Percentiles rank a stretch among this genome's conserved stretches.
phyloP scores from a whole-genome alignment of 176 grass and related monocot genomes.

The Miscanthus lutarioriparius region DNA sequence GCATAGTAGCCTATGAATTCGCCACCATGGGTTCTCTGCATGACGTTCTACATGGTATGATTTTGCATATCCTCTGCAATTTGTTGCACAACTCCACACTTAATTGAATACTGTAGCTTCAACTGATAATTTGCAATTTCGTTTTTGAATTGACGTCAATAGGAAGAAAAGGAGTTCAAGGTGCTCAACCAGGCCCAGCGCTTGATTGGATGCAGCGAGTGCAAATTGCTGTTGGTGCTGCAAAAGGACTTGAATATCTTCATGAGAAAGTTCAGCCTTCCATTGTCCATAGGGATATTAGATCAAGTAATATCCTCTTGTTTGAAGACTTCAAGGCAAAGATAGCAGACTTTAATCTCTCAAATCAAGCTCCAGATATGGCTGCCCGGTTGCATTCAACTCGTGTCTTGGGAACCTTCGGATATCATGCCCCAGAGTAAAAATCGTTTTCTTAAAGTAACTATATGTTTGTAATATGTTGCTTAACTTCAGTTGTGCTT shows the following conservation, averaged over 20 bases:
- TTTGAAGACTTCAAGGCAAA: constrained; percentile 93
- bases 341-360: constrained; percentile 91
- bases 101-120: not conserved
- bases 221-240: constrained; percentile 75
- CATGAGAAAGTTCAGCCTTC: constrained; percentile 84
- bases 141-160: constrained; percentile 3
- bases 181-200: constrained; percentile 79
- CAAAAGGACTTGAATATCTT: constrained; percentile 87
- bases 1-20: constrained; percentile 81
- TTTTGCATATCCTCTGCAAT: constrained; percentile 9
- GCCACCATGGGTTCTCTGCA: constrained; percentile 90
- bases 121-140: constrained; percentile 4
- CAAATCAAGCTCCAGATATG: constrained; percentile 93
- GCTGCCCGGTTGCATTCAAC: constrained; percentile 89
- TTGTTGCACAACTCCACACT: not conserved
- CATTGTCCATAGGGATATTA: constrained; percentile 83
- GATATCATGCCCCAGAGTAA: constrained; percentile 98
- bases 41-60: constrained; percentile 88
- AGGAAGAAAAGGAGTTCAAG: constrained; percentile 92
- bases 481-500: not conserved
- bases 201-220: constrained; percentile 93
- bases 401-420: constrained; percentile 90
- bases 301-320: constrained; percentile 89
- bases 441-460: constrained; percentile 12
- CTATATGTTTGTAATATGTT: not conserved